These are phyloP conservation scores for Clavispora carvajalis DNA, from an alignment of 805 yeast genomes.

Conservation along the genomic window DNA sequence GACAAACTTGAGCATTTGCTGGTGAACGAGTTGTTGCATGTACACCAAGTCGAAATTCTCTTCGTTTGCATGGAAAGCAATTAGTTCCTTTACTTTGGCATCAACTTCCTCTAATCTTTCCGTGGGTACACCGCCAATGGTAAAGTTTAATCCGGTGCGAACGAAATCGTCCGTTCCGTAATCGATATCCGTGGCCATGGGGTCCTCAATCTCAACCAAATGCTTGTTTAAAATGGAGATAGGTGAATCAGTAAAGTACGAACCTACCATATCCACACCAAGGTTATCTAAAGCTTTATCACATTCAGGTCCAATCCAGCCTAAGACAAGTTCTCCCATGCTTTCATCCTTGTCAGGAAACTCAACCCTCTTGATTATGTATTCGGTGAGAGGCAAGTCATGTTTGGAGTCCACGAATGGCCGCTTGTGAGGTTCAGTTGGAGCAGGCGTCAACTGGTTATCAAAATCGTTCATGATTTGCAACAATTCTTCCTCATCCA, in stretches of 20 bases:
- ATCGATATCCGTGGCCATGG: constrained; percentile 67
- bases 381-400: constrained; percentile 38
- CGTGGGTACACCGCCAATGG: constrained; percentile 72
- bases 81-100: constrained; percentile 41
- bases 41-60: constrained; percentile 55
- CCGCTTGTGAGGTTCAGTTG: constrained; percentile 34
- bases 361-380: constrained; percentile 47
- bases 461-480: constrained; percentile 60
- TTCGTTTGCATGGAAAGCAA: constrained; percentile 48
- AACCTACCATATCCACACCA: constrained; percentile 68
- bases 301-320: constrained; percentile 79
- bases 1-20: constrained; percentile 55
- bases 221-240: constrained; percentile 67
- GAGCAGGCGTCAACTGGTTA: constrained; percentile 41
- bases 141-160: constrained; percentile 52
- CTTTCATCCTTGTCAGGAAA: constrained; percentile 90
- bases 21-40: constrained; percentile 64
- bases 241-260: constrained; percentile 72
- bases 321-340: constrained; percentile 65
- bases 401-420: constrained; percentile 74
- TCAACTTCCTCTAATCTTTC: constrained; percentile 54
- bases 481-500: constrained; percentile 71
- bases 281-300: constrained; percentile 47
- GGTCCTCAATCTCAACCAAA: constrained; percentile 77
- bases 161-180: constrained; percentile 72